Evolutionary conservation across 257 asterid species (phyloP).

Genomic region (Fraxinus cuspidata): DNA sequence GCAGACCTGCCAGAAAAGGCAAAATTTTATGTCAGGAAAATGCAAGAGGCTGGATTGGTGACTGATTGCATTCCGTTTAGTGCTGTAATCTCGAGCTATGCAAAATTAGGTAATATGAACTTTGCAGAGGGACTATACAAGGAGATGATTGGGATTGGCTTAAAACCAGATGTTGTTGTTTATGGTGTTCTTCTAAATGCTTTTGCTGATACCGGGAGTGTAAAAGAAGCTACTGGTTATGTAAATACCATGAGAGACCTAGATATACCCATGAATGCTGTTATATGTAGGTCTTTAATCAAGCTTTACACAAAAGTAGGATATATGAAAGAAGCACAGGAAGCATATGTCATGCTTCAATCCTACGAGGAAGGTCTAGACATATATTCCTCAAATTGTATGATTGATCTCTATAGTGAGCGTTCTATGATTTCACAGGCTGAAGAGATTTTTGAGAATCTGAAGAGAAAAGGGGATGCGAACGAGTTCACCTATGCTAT

Average conservation of each 20-base stretch:
- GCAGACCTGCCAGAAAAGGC: constrained; percentile 74
- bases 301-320: constrained; percentile 91
- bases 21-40: constrained; percentile 53
- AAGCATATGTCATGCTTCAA: constrained; percentile 49
- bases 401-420: constrained; percentile 86
- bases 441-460: constrained; percentile 57
- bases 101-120: constrained; percentile 56
- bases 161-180: constrained; percentile 77
- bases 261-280: constrained; percentile 59
- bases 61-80: constrained; percentile 73
- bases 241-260: constrained; percentile 46
- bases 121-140: constrained; percentile 57
- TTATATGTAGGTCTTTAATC: constrained; percentile 66
- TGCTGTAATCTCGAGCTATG: constrained; percentile 81
- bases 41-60: constrained; percentile 69
- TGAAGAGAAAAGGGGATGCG: constrained; percentile 60
- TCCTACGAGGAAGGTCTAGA: constrained; percentile 52
- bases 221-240: constrained; percentile 50
- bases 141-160: constrained; percentile 54
- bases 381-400: constrained; percentile 81
- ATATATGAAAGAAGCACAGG: constrained; percentile 75
- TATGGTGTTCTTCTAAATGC: constrained; percentile 82
- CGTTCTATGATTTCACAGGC: constrained; percentile 77
- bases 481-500: constrained; percentile 91
- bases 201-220: constrained; percentile 74